Evolutionary conservation across 225 moss, liverwort and hornwort species (phyloP), one percentile per base, ranked within the genome.

Genomic region (Climacium dendroides): DNA sequence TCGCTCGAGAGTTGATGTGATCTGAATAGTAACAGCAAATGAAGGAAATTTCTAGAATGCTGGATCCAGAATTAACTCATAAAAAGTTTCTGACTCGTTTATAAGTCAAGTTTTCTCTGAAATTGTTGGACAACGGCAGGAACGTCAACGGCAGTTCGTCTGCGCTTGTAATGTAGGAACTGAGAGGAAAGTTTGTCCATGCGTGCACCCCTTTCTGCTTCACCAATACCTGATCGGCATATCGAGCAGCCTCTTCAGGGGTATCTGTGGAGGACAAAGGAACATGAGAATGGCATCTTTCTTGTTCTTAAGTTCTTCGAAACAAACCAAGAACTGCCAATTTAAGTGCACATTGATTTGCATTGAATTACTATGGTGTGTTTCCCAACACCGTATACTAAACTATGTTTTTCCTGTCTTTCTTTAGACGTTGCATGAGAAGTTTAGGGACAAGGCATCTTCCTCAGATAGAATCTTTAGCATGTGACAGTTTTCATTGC

Each of bases 151-250:
- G 89, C 86, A 93, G 88, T 29, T 84, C 85, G 58, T 80, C 78
- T 23, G 26, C 29, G 63, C 63, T 71, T 76, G 86, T 60, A 13
- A 93, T 82, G 74, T 88, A 91, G 74, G 82, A 88, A 85, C 78
- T 91, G 52, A 93, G 84, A 54, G 93, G 89, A 24, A 91, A 93
- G 78, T 90, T 93, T 78, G 89, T 93, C 93, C 91, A 91, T 17
- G 93, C 93, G 8, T 74, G 34, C 4, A 61, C 20, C 55, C 90
- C 89, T 74, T 90, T 91, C 74, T 78, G 86, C 29, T 87, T 88
- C 71, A 91, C 91, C 79, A 90, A 19, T 34, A 48, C 55, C 82
- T 78, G 64, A 87, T 91, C 91, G 19, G 89, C 93, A 82, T 60
- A 59, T 62, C 59, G 84, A 78, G 91, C 93, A 67, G 91, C 93